phyloP scores from a whole-genome alignment of 345 rosid species.

The Balakata baccata region DNA sequence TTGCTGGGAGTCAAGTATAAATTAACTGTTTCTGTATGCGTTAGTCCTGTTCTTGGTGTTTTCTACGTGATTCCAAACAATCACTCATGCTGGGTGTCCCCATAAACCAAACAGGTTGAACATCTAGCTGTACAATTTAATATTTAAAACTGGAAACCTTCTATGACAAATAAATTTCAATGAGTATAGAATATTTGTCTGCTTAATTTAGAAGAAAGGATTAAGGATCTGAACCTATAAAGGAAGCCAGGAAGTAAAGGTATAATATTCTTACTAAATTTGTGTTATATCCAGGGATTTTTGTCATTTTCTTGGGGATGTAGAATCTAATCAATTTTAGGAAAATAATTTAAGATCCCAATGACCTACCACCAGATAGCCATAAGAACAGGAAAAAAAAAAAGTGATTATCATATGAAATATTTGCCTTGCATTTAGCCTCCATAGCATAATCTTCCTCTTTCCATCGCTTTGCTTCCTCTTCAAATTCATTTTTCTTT shows the following conservation, averaged over 20 bases:
- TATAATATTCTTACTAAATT: not conserved
- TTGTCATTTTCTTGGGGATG: not conserved
- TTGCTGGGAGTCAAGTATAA: not conserved
- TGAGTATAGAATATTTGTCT: no score
- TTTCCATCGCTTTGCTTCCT: constrained; percentile 47
- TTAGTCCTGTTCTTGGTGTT: not conserved
- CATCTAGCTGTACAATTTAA: not conserved
- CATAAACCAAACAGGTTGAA: not conserved
- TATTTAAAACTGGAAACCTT: not conserved
- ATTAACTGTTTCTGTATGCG: not conserved
- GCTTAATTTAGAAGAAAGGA: not conserved
- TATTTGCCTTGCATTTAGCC: constrained; percentile 65
- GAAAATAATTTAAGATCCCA: not conserved
- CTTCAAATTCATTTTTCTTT: constrained; percentile 41
- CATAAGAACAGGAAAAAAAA: constrained; percentile 10
- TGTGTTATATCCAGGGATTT: not conserved
- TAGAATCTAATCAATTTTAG: not conserved
- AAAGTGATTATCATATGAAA: not conserved
- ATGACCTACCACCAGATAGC: constrained; percentile 6
- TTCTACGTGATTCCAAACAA: not conserved
- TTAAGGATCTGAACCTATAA: not conserved
- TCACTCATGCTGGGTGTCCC: not conserved
- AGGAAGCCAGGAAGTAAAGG: not conserved
- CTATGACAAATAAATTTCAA: not conserved
- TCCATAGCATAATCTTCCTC: constrained; percentile 64